phyloP scores from a whole-genome alignment of 2,329 filamentous ascomycete species.

The Bipolaris bicolor region DNA sequence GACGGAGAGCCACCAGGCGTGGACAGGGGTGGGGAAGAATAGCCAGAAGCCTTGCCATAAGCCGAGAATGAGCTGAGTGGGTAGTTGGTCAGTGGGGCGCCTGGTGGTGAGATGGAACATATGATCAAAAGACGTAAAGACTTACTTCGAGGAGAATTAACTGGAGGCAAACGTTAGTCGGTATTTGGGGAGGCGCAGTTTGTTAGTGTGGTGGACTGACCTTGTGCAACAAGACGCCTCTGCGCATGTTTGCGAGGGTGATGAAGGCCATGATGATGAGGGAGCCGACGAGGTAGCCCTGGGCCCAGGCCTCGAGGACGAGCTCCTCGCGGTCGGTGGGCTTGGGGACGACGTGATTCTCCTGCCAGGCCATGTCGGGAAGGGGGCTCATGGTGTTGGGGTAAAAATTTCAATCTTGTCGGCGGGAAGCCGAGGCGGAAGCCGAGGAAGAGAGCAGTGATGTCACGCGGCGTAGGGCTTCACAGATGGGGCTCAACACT shows the following conservation, averaged over 20 bases:
- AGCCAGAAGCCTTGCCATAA: conserved; percentile 65
- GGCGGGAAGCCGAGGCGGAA: conserved; percentile 14
- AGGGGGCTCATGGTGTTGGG: conserved; percentile 29
- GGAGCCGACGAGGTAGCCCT: conserved; percentile 50
- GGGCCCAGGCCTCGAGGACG: conserved; percentile 50
- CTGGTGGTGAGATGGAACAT: background rate
- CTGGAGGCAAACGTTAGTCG: conserved; percentile 31
- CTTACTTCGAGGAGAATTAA: conserved; percentile 54
- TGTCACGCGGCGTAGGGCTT: conserved; percentile 28
- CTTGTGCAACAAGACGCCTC: conserved; percentile 56
- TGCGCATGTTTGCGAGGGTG: conserved; percentile 57
- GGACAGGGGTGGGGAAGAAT: conserved; percentile 61
- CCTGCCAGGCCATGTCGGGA: conserved; percentile 17
- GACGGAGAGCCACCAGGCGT: conserved; percentile 68
- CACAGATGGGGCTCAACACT: conserved; percentile 18
- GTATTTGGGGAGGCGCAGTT: no score
- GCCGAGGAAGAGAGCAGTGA: conserved; percentile 29
- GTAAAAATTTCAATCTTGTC: conserved; percentile 22
- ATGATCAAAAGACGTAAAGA: background rate
- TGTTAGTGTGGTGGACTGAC: conserved; percentile 19
- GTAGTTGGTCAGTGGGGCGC: conserved; percentile 3
- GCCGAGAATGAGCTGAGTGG: conserved; percentile 59
- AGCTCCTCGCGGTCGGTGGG: conserved; percentile 42
- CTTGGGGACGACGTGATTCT: conserved; percentile 33
- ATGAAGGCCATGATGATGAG: conserved; percentile 57